A percentile compares a stretch with the other conserved stretches of the same genome.
phyloP scores from a whole-genome alignment of 495 filamentous ascomycete genomes.

The Neurospora sp. region DNA sequence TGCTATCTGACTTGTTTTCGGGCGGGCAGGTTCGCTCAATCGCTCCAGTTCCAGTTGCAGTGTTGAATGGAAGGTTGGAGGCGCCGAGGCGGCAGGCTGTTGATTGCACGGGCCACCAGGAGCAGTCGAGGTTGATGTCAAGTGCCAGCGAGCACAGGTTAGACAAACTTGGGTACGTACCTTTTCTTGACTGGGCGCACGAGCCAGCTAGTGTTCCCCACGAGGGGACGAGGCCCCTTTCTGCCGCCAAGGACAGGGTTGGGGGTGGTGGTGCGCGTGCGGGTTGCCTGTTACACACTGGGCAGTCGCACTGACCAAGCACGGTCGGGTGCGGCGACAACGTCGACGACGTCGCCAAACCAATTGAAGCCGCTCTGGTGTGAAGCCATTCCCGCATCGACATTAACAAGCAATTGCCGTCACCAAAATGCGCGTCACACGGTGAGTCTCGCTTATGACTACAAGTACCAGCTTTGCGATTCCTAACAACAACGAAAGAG shows the following conservation, averaged over 20 bases:
- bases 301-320: background rate
- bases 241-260: background rate
- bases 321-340: background rate
- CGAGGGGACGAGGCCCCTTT: background rate
- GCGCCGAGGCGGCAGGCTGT: background rate
- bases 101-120: background rate
- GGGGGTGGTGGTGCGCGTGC: background rate
- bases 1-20: background rate
- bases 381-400: slow-evolving; percentile 2
- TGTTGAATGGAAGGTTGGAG: background rate
- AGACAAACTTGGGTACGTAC: background rate
- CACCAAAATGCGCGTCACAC: slow-evolving; percentile 35
- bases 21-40: background rate
- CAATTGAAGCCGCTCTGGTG: background rate
- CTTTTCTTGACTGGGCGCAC: background rate
- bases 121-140: background rate
- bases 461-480: slow-evolving; percentile 7
- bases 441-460: slow-evolving; percentile 24
- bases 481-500: background rate
- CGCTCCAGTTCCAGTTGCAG: background rate
- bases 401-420: slow-evolving; percentile 17
- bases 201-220: background rate
- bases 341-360: background rate
- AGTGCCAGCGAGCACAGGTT: background rate
- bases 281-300: background rate